These are phyloP conservation scores for Lipomyces japonicus DNA, from an alignment of 805 yeast genomes.

Conservation along the genomic window DNA sequence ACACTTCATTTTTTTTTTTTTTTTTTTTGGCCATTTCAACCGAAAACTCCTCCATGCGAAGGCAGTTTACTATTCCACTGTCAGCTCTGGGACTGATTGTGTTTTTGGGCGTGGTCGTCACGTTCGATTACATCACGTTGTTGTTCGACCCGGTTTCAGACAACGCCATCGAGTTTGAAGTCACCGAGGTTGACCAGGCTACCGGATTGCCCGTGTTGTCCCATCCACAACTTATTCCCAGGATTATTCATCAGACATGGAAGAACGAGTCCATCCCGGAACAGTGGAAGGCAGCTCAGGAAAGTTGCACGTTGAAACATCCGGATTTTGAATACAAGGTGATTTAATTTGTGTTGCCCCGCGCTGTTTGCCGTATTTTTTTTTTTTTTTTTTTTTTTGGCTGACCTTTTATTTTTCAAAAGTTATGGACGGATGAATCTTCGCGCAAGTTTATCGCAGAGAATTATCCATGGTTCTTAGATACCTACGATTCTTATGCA, in stretches of 20 bases:
- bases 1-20: too few relatives aligned
- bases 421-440: conserved; percentile 83
- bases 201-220: conserved; percentile 7
- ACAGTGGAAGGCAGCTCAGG: conserved; percentile 74
- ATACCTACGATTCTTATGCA: conserved; percentile 70
- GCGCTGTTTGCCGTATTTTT: conserved; percentile 35
- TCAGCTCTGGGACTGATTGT: conserved; percentile 20
- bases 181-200: conserved; percentile 10
- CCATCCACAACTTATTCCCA: conserved; percentile 61
- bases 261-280: conserved; percentile 76
- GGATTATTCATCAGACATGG: conserved; percentile 90
- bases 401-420: not conserved
- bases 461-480: conserved; percentile 81
- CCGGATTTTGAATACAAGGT: conserved; percentile 74
- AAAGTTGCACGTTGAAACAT: conserved; percentile 69
- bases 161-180: conserved; percentile 25
- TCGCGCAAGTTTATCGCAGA: conserved; percentile 72
- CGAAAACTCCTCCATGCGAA: conserved; percentile 17
- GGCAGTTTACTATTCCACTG: conserved; percentile 22
- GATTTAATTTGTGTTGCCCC: not conserved
- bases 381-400: not conserved
- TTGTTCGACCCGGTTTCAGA: conserved; percentile 29
- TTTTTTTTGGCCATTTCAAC: too few relatives aligned
- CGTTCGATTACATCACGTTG: conserved; percentile 26
- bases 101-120: conserved; percentile 18